Base-by-base conservation (phyloP, 352 stramenopile species). In the Globisporangium canariense region DNA sequence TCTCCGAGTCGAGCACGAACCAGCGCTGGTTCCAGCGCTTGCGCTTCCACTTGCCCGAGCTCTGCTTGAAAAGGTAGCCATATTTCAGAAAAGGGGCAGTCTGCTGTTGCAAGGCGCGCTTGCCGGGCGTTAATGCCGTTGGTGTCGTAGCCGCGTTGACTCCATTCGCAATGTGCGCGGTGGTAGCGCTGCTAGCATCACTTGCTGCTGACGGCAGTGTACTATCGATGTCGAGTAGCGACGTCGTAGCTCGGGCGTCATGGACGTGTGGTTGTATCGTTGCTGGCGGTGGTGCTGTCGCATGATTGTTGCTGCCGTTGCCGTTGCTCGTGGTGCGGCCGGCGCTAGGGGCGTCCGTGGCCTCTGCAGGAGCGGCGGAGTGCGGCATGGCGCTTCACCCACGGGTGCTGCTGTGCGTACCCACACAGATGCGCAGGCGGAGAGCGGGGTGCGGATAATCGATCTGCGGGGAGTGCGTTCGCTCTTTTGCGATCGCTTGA, bases 11-110 rank as follows among this genome's bases (percentile, higher is more conserved):
- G 36, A 93, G 68, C 28, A 91, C 81, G 68, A 93, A 91, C 85
- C 85, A 92, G 45, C 85, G 79, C 67, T 94, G 78, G 65, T 91
- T 88, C 85, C 85, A 92, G 40, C 81, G 79, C 62, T 85, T 85
- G 40, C 78, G 83, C 60, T 92, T 90, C 83, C 83, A 94, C 64
- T 86, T 88, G 47, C 83, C 85, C 16, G 79, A 76, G 66, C 83
- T 91, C 61, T 92, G 85, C 66, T 94, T 94, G 52, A 88, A 77
- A 25, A 94, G 60, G 60, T 90, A 94, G 14, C 83, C 79, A 8
- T 71, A 77, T 32, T 79, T 73, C 56, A 84, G 69, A 20, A 52
- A 53, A 25, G 56, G 51, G 32, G 66, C 49, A 32, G 68, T 22
- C 13, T n/a, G 25, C 25, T 28, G 25, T 28, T 28, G 51, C 14